Conservation (phyloP, 2,329 filamentous ascomycete species). For the Esteya vermicola region DNA sequence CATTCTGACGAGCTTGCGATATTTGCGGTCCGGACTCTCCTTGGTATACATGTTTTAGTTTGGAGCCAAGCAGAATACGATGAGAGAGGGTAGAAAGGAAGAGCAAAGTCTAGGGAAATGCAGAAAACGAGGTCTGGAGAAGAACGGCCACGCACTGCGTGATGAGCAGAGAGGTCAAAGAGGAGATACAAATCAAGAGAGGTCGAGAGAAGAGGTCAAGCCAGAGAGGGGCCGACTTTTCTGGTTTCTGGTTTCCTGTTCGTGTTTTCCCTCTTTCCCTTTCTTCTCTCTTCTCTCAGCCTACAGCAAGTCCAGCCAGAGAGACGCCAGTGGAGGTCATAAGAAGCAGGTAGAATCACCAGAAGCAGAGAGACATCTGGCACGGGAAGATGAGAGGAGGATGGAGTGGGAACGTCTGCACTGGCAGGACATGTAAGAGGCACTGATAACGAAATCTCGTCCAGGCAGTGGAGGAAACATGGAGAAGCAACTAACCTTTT, state of each 20-base stretch:
- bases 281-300: constrained; percentile 4
- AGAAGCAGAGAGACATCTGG: constrained; percentile 8
- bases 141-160: not conserved
- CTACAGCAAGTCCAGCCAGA: constrained; percentile 11
- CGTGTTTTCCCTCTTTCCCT: too few relatives aligned
- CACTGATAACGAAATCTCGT: too few relatives aligned
- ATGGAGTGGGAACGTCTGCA: too few relatives aligned
- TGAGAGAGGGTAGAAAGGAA: not conserved
- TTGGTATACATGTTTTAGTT: constrained; percentile 32
- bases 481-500: too few relatives aligned
- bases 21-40: constrained; percentile 24
- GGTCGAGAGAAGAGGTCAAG: not conserved
- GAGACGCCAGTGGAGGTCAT: constrained; percentile 8
- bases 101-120: not conserved
- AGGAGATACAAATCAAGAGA: not conserved
- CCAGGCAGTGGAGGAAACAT: too few relatives aligned
- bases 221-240: constrained; percentile 1
- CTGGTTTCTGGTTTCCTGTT: too few relatives aligned
- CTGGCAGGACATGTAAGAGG: too few relatives aligned
- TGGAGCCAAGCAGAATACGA: not conserved
- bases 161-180: not conserved
- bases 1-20: constrained; percentile 43
- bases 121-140: not conserved
- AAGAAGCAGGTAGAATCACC: constrained; percentile 7
- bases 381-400: too few relatives aligned